Evolutionary conservation across 106 monocot species (phyloP).

Genomic region (Dactylorhiza incarnata): DNA sequence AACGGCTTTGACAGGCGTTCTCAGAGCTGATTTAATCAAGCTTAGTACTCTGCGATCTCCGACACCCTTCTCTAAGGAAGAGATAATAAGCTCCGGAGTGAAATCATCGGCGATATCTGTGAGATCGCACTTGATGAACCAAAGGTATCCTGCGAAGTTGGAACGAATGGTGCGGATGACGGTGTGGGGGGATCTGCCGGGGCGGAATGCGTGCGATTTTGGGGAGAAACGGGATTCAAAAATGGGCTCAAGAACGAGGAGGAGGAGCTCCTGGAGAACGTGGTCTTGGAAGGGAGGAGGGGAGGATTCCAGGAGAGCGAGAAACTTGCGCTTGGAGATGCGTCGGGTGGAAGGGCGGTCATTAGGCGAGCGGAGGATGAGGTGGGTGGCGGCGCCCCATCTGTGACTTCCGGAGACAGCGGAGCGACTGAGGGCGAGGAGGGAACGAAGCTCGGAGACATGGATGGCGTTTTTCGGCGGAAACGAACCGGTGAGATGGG

Average conservation of each 20-base stretch:
- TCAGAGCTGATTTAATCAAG: conserved; percentile 53
- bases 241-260: conserved; percentile 68
- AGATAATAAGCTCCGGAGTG: conserved; percentile 27
- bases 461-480: conserved; percentile 56
- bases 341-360: conserved; percentile 48
- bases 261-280: conserved; percentile 75
- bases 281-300: conserved; percentile 69
- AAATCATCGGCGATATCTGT: conserved; percentile 31
- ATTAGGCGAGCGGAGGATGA: conserved; percentile 57
- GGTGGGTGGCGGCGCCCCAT: conserved; percentile 59
- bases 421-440: conserved; percentile 29
- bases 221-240: conserved; percentile 75
- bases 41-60: conserved; percentile 48
- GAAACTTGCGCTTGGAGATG: conserved; percentile 43
- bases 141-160: conserved; percentile 74
- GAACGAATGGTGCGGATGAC: conserved; percentile 68
- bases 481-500: conserved; percentile 69
- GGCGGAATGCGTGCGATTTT: conserved; percentile 74
- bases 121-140: conserved; percentile 78
- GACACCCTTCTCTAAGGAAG: conserved; percentile 42
- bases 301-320: conserved; percentile 21
- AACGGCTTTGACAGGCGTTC: conserved; percentile 20
- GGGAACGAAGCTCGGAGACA: conserved; percentile 51
- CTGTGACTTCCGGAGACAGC: conserved; percentile 14
- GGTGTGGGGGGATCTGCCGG: conserved; percentile 71